phyloP scores from a whole-genome alignment of 352 stramenopile genomes.

The Albugo laibachii region DNA sequence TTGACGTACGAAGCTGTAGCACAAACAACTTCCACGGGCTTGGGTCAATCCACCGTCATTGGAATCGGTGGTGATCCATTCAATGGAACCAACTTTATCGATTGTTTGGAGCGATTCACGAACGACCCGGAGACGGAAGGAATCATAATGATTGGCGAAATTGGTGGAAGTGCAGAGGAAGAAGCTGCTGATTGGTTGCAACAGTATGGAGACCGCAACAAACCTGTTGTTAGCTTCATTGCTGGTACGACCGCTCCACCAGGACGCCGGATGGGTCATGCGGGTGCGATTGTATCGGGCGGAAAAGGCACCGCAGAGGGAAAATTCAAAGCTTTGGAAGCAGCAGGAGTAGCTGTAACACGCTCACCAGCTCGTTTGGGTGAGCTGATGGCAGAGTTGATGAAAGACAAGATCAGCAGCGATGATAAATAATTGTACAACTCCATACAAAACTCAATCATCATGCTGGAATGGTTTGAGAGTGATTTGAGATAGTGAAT shows the following conservation, averaged over 20 bases:
- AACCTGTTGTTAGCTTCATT: slow-evolving; percentile 99
- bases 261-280: slow-evolving; percentile 97
- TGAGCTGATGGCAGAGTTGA: slow-evolving; percentile 91
- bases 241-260: slow-evolving; percentile 95
- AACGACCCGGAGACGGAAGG: slow-evolving; percentile 97
- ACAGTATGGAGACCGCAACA: slow-evolving; percentile 93
- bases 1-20: slow-evolving; percentile 98
- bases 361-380: slow-evolving; percentile 92
- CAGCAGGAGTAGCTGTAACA: slow-evolving; percentile 90
- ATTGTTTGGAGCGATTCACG: slow-evolving; percentile 97
- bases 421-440: too few relatives aligned
- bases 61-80: slow-evolving; percentile 99
- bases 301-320: slow-evolving; percentile 94
- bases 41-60: slow-evolving; percentile 98
- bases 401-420: slow-evolving; percentile 22
- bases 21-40: slow-evolving; percentile 91
- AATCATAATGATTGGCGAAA: slow-evolving; percentile 99
- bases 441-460: too few relatives aligned
- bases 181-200: slow-evolving; percentile 97
- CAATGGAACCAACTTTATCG: slow-evolving; percentile 99
- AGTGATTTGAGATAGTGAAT: too few relatives aligned
- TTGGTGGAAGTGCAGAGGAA: slow-evolving; percentile 95
- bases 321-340: slow-evolving; percentile 95
- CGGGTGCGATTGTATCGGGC: slow-evolving; percentile 96
- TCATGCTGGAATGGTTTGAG: too few relatives aligned